Evolutionary conservation across 352 stramenopile species (phyloP), one percentile per base, ranked within the genome.

Genomic region (Phytophthora citricola): DNA sequence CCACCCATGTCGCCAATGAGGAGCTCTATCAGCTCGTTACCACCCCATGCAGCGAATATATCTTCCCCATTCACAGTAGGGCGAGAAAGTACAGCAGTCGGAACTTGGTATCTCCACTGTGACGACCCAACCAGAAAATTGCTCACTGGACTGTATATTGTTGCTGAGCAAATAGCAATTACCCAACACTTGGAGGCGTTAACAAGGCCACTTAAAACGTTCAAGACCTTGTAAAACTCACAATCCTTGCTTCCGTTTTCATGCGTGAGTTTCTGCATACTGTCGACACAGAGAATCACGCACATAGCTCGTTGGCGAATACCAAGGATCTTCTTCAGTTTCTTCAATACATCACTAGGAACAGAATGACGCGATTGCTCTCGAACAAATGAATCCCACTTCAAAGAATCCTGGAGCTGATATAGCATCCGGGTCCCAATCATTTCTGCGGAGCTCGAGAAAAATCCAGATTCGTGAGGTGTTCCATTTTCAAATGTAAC

Each of bases 1-100:
- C 57, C 63, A 36, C 57, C 63, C 54, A 66, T 71, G 22, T 71
- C 55, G 48, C 58, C 29, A 5, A 71, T 27, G 20, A 71, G 56
- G 5, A 71, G 41, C 48, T 62, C 41, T 5, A 12, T 71, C 31
- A 67, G 47, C 47, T 51, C 34, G 20, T 11, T 29, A 54, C 27
- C 31, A 14, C 41, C 20, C 17, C 58, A 58, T 27, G 29, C 22
- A 3, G 46, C 29, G 54, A 59, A 58, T 32, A 58, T 48, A 29
- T 57, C 36, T 39, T 1, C 32, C 47, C 47, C 46, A n/a, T 65
- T 40, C n/a, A 65, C 45, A 39, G 1, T 52, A 4, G 57, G 57
- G 12, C 46, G 57, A 17, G 29, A 17, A 6, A 66, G 31, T 4
- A 34, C 29, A 43, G 48, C 40, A 0, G 58, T 66, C 20, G 39